Evolutionary conservation across 2,329 filamentous ascomycete genomes (phyloP).

Genomic region (Scytalidium lignicola): DNA sequence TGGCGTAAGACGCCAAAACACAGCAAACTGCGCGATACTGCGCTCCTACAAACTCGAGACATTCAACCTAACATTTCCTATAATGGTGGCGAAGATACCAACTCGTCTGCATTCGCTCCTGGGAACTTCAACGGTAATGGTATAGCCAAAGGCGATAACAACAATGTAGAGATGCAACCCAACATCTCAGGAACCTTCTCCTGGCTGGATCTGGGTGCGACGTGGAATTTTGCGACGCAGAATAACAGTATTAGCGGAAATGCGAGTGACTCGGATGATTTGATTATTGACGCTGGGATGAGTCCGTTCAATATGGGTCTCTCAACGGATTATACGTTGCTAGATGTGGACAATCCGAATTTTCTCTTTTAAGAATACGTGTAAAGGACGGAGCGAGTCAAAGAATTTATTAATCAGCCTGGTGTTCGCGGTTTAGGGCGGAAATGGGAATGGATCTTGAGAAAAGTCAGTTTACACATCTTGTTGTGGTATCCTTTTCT

Average conservation of each 20-base stretch:
- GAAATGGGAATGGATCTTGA: too few relatives aligned
- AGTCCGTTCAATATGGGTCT: slow-evolving; percentile 16
- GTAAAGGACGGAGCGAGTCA: too few relatives aligned
- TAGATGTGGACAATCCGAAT: slow-evolving; percentile 22
- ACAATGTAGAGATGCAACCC: background rate
- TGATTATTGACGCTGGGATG: slow-evolving; percentile 10
- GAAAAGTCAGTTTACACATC: too few relatives aligned
- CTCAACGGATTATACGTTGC: slow-evolving; percentile 19
- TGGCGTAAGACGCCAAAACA: slow-evolving; percentile 41
- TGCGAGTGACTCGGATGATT: slow-evolving; percentile 13
- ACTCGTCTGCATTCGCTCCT: background rate
- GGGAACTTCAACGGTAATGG: background rate
- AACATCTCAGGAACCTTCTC: slow-evolving; percentile 14
- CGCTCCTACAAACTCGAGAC: background rate
- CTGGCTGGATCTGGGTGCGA: slow-evolving; percentile 26
- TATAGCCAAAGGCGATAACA: background rate
- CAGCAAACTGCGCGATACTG: background rate
- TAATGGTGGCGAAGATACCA: background rate
- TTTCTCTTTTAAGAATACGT: slow-evolving; percentile 15
- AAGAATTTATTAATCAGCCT: too few relatives aligned
- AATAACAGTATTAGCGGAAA: slow-evolving; percentile 17
- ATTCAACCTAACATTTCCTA: background rate
- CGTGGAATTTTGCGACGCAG: slow-evolving; percentile 26
- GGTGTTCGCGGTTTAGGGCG: too few relatives aligned
- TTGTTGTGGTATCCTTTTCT: too few relatives aligned